Evolutionary conservation across 1,284 basidiomycete species (phyloP).

Genomic region (Fistulinella cinereoalba): DNA sequence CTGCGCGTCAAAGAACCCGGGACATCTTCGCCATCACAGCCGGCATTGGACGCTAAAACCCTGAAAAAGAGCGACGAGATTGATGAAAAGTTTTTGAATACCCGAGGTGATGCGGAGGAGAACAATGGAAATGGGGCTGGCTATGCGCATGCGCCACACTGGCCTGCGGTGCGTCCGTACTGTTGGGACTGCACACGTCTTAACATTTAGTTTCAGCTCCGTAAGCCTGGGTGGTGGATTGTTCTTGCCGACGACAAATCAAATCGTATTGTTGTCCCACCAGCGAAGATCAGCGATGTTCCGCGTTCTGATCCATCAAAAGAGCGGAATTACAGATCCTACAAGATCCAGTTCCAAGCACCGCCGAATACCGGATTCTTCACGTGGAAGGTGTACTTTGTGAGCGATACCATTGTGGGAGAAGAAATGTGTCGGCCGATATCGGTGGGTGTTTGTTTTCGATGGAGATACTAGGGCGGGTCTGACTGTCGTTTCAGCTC

Average conservation of each 20-base stretch:
- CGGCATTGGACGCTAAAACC: constrained; percentile 45
- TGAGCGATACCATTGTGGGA: constrained; percentile 88
- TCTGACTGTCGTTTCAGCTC: constrained; percentile 48
- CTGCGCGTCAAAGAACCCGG: constrained; percentile 60
- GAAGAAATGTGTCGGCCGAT: constrained; percentile 76
- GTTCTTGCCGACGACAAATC: constrained; percentile 90
- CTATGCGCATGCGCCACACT: constrained; percentile 88
- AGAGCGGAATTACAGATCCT: constrained; percentile 74
- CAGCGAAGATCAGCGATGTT: constrained; percentile 80
- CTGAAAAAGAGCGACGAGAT: constrained; percentile 53
- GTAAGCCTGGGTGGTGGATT: constrained; percentile 89
- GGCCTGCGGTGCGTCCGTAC: constrained; percentile 70
- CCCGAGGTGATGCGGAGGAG: constrained; percentile 63
- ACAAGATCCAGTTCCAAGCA: constrained; percentile 93
- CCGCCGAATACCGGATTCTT: constrained; percentile 84
- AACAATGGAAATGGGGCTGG: constrained; percentile 47
- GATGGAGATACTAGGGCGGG: too few species aligned
- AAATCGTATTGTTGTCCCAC: constrained; percentile 89
- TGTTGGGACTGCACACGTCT: not conserved
- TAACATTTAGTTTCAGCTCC: constrained; percentile 47
- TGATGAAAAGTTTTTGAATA: constrained; percentile 67
- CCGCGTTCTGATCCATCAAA: constrained; percentile 60
- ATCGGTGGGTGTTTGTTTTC: constrained; percentile 49
- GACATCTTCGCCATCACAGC: not conserved
- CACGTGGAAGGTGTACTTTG: constrained; percentile 84